Percentiles rank a stretch among this genome's conserved stretches.
These are phyloP conservation scores for Diaporthe caulivora DNA, from an alignment of 2,329 filamentous ascomycete genomes.

Conservation along the genomic window DNA sequence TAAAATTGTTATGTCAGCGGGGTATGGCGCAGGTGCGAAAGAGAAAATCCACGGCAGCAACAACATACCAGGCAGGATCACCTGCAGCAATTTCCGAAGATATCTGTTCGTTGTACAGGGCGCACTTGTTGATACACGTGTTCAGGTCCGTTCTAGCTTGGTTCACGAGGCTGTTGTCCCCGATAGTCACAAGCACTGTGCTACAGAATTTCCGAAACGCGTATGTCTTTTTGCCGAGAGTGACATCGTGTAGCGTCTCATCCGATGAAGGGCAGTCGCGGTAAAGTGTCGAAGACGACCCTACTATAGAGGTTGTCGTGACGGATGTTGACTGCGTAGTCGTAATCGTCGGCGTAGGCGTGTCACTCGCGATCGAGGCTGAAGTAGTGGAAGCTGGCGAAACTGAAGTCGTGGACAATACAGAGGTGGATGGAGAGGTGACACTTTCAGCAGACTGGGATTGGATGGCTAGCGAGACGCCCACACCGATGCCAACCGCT, in stretches of 20 bases:
- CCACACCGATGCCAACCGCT: background rate
- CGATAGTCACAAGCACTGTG: background rate
- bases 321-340: background rate
- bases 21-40: background rate
- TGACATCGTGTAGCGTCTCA: background rate
- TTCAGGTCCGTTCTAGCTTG: background rate
- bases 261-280: background rate
- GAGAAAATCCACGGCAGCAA: background rate
- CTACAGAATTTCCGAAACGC: background rate
- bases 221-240: background rate
- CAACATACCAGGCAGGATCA: background rate
- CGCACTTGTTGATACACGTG: conserved; percentile 3
- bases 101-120: background rate
- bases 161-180: background rate
- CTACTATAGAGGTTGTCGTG: background rate
- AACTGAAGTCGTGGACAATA: background rate
- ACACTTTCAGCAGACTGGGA: background rate
- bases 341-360: background rate
- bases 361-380: background rate
- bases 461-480: background rate
- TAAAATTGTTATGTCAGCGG: background rate
- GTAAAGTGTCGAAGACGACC: background rate
- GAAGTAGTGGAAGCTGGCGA: background rate
- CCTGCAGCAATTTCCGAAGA: background rate
- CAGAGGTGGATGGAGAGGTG: background rate